Percentiles rank a stretch among this genome's conserved stretches.
Conservation (phyloP, 2,329 filamentous ascomycete genomes). For the Alternaria atra region DNA sequence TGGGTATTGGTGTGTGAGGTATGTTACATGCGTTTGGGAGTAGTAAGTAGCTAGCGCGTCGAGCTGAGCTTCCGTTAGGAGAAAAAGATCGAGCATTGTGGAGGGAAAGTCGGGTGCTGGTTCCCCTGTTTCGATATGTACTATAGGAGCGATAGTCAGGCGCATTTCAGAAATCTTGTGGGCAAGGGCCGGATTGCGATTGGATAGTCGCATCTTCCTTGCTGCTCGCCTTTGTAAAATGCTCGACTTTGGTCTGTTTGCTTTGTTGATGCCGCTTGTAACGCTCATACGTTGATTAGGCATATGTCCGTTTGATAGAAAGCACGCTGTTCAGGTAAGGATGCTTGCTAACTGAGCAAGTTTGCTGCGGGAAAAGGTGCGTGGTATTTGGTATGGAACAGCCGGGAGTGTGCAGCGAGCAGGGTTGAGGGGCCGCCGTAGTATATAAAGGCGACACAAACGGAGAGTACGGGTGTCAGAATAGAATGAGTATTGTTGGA, state of each 20-base stretch:
- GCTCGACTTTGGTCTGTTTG: slow-evolving; percentile 14
- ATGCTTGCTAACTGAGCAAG: not conserved
- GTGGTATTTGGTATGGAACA: slow-evolving; percentile 5
- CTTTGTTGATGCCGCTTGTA: slow-evolving; percentile 24
- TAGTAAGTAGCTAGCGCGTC: slow-evolving; percentile 77
- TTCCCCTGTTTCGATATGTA: slow-evolving; percentile 67
- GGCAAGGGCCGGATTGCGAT: slow-evolving; percentile 59
- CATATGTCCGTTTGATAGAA: slow-evolving; percentile 10
- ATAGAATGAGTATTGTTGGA: slow-evolving; percentile 34
- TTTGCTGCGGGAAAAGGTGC: slow-evolving; percentile 21
- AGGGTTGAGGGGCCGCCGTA: slow-evolving; percentile 19
- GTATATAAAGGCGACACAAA: slow-evolving; percentile 42
- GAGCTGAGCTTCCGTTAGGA: slow-evolving; percentile 75
- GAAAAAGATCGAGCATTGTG: slow-evolving; percentile 75
- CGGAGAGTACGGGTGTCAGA: slow-evolving; percentile 30
- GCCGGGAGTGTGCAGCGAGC: slow-evolving; percentile 19
- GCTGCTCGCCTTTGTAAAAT: slow-evolving; percentile 22
- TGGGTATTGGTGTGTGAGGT: slow-evolving; percentile 64
- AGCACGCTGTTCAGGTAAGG: not conserved
- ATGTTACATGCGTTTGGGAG: slow-evolving; percentile 71
- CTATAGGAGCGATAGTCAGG: slow-evolving; percentile 70
- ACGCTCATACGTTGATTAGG: slow-evolving; percentile 19
- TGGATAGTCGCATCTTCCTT: slow-evolving; percentile 17
- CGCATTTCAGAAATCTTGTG: slow-evolving; percentile 72
- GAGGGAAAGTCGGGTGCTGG: slow-evolving; percentile 71